Evolutionary conservation across 2,329 filamentous ascomycete species (phyloP).

Genomic region (Pseudohalonectria lignicola): DNA sequence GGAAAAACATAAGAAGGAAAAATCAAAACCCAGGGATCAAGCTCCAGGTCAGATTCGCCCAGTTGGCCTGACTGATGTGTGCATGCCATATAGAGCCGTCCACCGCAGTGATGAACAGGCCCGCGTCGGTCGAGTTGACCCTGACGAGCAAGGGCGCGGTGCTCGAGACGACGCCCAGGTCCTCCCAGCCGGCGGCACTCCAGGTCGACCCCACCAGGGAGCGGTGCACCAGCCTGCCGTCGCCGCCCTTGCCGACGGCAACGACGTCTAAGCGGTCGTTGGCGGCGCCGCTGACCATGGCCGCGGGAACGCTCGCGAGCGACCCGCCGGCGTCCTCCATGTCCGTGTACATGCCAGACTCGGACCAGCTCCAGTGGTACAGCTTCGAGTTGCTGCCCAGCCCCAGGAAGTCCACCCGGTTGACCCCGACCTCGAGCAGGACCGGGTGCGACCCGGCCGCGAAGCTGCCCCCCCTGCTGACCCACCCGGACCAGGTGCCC

Average conservation of each 20-base stretch:
- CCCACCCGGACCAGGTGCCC: not conserved
- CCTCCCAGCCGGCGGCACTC: constrained; percentile 1
- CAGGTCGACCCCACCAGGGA: not conserved
- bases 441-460: constrained; percentile 1
- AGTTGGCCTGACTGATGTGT: too few relatives aligned
- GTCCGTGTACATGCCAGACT: too few relatives aligned
- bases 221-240: constrained; percentile 1
- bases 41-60: too few relatives aligned
- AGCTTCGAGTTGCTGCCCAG: not conserved
- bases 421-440: not conserved
- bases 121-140: not conserved
- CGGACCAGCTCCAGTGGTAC: not conserved
- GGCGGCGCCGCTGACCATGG: not conserved
- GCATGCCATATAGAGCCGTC: constrained; percentile 1
- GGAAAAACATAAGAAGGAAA: too few relatives aligned
- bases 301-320: constrained; percentile 1
- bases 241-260: constrained; percentile 1
- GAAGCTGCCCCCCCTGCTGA: not conserved
- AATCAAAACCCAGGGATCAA: too few relatives aligned
- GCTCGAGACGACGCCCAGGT: not conserved
- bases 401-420: not conserved
- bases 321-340: not conserved
- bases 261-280: constrained; percentile 1
- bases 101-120: not conserved
- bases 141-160: not conserved